Base-by-base conservation (phyloP, 768 basidiomycete genomes). In the Tylopilus sp. region DNA sequence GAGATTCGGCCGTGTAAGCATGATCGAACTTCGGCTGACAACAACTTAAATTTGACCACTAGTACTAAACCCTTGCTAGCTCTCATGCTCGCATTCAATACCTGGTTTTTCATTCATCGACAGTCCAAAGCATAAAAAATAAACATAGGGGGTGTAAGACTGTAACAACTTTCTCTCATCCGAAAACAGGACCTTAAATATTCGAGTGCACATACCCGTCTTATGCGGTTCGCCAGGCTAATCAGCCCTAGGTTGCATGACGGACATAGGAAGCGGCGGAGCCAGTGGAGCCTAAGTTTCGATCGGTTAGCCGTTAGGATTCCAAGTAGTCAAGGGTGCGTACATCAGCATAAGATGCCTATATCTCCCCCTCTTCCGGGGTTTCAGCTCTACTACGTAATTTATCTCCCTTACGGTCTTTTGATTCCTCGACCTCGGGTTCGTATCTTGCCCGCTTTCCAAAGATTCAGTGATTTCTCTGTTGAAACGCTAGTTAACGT, bases 281-380 rank as follows among this genome's bases (percentile, higher is more conserved):
- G 43, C 24, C 41, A 51, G 24, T 24, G 14, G 34, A 44, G 30
- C 42, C 45, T 48, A 30, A 46, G 43, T 29, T 29, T 28, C 13
- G 24, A 33, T 40, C 14, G 42, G 48, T 63, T 24, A 30, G 33
- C 26, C 8, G 22, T 41, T 40, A 31, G 21, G 28, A n/a, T n/a
- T 22, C 22, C 21, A 38, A 22, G 19, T 25, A 33, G 10, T 34
- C 29, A 19, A 43, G 26, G 38, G 50, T 49, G 54, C 53, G 53
- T 54, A 61, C 58, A 13, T 50, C 42, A 34, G 42, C 28, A 56
- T 78, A 62, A 19, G 11, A 19, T 34, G 7, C n/a, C n/a, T 38
- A 92, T 61, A 93, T 93, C 67, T 92, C 90, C 24, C 90, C 90
- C 67, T 93, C 90, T 73, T 93, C 91, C 3, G 90, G 91, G 40